phyloP scores from a whole-genome alignment of 2,329 filamentous ascomycete genomes.

The Fusarium penzigii region DNA sequence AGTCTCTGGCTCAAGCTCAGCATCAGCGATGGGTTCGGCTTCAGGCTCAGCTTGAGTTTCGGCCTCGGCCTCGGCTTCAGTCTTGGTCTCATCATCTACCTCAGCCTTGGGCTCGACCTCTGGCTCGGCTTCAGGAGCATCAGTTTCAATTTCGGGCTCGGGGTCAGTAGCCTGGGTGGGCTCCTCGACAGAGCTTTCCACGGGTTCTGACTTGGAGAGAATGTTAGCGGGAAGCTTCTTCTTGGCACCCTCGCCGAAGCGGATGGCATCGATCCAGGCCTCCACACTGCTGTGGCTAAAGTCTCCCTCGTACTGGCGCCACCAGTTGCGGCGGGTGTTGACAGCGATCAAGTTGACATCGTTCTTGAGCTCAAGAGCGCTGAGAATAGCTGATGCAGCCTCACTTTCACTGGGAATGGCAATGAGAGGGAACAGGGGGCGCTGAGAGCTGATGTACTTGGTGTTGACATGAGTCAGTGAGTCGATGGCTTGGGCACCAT shows the following conservation, averaged over 20 bases:
- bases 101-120: slow-evolving; percentile 23
- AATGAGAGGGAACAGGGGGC: slow-evolving; percentile 81
- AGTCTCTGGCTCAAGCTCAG: slow-evolving; percentile 5
- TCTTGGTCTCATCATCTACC: slow-evolving; percentile 10
- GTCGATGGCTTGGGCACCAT: slow-evolving; percentile 58
- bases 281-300: slow-evolving; percentile 68
- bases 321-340: slow-evolving; percentile 86
- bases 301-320: slow-evolving; percentile 68
- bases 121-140: slow-evolving; percentile 23
- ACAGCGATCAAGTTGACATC: slow-evolving; percentile 75
- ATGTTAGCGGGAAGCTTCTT: slow-evolving; percentile 68
- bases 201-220: slow-evolving; percentile 38
- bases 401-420: slow-evolving; percentile 60
- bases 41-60: slow-evolving; percentile 21
- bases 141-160: slow-evolving; percentile 25
- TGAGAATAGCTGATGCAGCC: slow-evolving; percentile 43
- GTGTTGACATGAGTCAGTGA: slow-evolving; percentile 73
- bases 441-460: slow-evolving; percentile 68
- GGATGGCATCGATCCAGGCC: slow-evolving; percentile 86
- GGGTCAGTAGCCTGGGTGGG: slow-evolving; percentile 27
- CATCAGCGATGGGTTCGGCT: slow-evolving; percentile 18
- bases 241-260: slow-evolving; percentile 84
- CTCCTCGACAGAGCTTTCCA: slow-evolving; percentile 20
- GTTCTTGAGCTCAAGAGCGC: slow-evolving; percentile 57
- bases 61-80: slow-evolving; percentile 21